Base-by-base conservation (phyloP, 352 stramenopile species). In the Globisporangium ultimum region DNA sequence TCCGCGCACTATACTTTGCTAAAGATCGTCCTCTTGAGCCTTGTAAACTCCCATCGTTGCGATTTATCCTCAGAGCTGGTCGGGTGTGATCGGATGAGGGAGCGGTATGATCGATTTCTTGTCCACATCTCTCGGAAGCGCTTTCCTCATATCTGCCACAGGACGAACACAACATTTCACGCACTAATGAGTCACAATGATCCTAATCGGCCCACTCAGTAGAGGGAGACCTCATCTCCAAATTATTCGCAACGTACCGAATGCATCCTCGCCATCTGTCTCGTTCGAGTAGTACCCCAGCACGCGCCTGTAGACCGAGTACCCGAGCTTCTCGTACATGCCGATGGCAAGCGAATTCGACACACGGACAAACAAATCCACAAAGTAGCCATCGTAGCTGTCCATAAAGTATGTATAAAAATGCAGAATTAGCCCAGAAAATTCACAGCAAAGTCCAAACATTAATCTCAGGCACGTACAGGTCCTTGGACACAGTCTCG, bases 341-440 rank as follows among this genome's bases (percentile, higher is more conserved):
- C 67, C 63, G 52, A 98, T 97, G 15, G 93, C 93, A 17, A 96
- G 66, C 38, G 70, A 76, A 81, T 99, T 99, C 42, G 93, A 98
- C 18, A 95, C 87, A 24, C 97, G 82, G 18, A 99, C 97, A 67
- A 99, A 99, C n/a, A 99, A 75, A 68, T 99, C 97, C 51, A 99
- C 97, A 80, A 99, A 99, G 80, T 98, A 99, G 17, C 79, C 94
- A 71, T 99, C 91, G 68, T 65, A 65, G 24, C 59, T 65, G 45
- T 94, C 92, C 14, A 45, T 43, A 22, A 45, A 12, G 8, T 3
- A 32, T 21, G 28, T 11, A 55, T 48, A 38, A 24, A 18, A 28
- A 45, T 46, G 15, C 46, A 17, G 10, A 41, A 24, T 13, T 24
- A 18, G 24, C 5, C 24, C 24, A 32, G 24, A n/a, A 32, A 32